phyloP scores from a whole-genome alignment of 2,329 filamentous ascomycete species.

The Paraphaeosphaeria minitans region DNA sequence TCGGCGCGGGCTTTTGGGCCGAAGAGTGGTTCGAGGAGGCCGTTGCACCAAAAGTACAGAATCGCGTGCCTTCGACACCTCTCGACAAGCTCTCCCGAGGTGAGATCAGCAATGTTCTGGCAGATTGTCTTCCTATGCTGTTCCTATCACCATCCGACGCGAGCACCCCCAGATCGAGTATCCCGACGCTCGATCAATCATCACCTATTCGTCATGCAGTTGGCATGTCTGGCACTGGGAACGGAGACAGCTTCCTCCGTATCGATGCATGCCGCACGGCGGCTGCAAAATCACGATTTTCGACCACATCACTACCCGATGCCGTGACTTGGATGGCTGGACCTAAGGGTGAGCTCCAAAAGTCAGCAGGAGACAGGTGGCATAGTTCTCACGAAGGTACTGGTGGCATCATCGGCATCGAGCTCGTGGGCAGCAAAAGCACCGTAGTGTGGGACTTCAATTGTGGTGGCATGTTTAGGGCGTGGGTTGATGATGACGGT shows the following conservation, averaged over 20 bases:
- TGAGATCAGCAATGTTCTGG: slow-evolving; percentile 57
- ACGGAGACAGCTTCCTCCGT: slow-evolving; percentile 86
- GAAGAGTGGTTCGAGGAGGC: slow-evolving; percentile 72
- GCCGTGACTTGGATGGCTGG: slow-evolving; percentile 72
- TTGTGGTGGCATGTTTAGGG: slow-evolving; percentile 85
- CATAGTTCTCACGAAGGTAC: slow-evolving; percentile 75
- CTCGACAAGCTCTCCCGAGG: slow-evolving; percentile 35
- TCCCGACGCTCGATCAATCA: slow-evolving; percentile 8
- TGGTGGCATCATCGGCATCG: slow-evolving; percentile 85
- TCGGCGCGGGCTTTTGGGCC: slow-evolving; percentile 89
- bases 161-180: neutral
- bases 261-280: slow-evolving; percentile 72
- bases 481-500: slow-evolving; percentile 71
- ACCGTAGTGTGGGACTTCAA: slow-evolving; percentile 79
- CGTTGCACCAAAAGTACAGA: slow-evolving; percentile 27
- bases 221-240: slow-evolving; percentile 79
- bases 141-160: slow-evolving; percentile 41
- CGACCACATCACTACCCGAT: slow-evolving; percentile 54
- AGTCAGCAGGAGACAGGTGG: slow-evolving; percentile 76
- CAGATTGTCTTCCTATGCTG: slow-evolving; percentile 63
- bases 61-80: slow-evolving; percentile 20
- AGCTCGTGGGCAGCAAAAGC: slow-evolving; percentile 59
- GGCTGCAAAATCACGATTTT: slow-evolving; percentile 73
- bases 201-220: slow-evolving; percentile 46
- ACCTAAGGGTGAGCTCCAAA: slow-evolving; percentile 72